Conservation (phyloP, 2,329 filamentous ascomycete genomes). For the Stenocarpella maydis region DNA sequence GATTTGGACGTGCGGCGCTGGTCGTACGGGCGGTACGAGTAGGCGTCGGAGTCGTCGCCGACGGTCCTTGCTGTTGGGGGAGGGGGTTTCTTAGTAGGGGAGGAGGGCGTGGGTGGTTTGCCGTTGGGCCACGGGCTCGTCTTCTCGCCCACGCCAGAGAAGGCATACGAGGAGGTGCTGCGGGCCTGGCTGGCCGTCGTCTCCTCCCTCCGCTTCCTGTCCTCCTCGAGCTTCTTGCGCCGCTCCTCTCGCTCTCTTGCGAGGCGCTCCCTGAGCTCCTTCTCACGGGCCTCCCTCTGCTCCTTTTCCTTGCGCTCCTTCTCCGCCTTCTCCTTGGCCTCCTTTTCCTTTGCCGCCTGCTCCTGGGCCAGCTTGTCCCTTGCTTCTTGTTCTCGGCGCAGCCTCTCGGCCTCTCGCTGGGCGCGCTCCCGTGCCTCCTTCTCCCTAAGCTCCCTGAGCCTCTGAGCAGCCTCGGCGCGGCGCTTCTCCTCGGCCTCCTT, state of each 20-base stretch:
- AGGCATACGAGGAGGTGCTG: constrained; percentile 66
- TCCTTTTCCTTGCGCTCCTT: constrained; percentile 44
- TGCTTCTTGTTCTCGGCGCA: constrained; percentile 44
- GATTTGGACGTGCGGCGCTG: constrained; percentile 73
- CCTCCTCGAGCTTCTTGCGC: constrained; percentile 43
- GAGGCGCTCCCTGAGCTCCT: constrained; percentile 43
- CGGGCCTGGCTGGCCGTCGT: constrained; percentile 47
- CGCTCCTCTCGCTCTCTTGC: constrained; percentile 35
- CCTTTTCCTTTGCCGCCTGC: constrained; percentile 49
- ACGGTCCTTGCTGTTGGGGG: constrained; percentile 64
- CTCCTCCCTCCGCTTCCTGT: constrained; percentile 44
- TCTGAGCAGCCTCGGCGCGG: constrained; percentile 62
- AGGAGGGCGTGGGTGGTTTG: constrained; percentile 54
- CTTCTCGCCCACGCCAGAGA: constrained; percentile 71
- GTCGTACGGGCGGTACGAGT: constrained; percentile 83
- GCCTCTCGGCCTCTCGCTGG: constrained; percentile 42
- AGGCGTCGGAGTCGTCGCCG: constrained; percentile 70
- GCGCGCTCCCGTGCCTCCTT: constrained; percentile 60
- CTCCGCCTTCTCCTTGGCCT: constrained; percentile 48
- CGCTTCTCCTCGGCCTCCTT: constrained; percentile 69
- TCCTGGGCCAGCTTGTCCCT: constrained; percentile 44
- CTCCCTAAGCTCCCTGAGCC: constrained; percentile 63
- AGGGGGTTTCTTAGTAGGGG: constrained; percentile 52
- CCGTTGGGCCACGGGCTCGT: constrained; percentile 75
- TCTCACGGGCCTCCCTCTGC: constrained; percentile 43